Conservation (phyloP, 345 rosid genomes). For the Salix dunnii region DNA sequence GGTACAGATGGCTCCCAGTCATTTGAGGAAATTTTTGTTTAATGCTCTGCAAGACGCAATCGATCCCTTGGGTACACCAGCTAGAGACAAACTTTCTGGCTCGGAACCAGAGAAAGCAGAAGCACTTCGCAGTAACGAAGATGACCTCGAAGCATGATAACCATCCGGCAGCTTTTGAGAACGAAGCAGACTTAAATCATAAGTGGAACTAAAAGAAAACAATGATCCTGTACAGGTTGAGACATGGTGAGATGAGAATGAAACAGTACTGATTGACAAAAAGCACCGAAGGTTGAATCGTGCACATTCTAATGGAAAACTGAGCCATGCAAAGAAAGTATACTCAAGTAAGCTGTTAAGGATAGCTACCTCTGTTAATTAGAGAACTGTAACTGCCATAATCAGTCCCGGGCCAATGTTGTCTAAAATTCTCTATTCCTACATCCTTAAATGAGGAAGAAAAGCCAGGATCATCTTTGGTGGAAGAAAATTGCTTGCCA, state of each 20-base stretch:
- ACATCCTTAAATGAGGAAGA: constrained; percentile 33
- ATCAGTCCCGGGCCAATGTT: constrained; percentile 30
- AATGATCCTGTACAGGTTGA: constrained; percentile 39
- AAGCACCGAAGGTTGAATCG: constrained; percentile 16
- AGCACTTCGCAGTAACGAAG: constrained; percentile 32
- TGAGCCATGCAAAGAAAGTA: constrained; percentile 36
- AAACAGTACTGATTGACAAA: constrained; percentile 13
- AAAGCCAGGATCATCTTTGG: constrained; percentile 33
- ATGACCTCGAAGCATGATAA: constrained; percentile 29
- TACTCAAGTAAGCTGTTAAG: constrained; percentile 36
- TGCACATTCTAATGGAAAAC: constrained; percentile 6
- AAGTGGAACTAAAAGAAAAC: constrained; percentile 29
- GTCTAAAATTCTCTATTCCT: constrained; percentile 32
- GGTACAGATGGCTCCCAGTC: constrained; percentile 93
- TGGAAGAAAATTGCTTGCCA: constrained; percentile 26
- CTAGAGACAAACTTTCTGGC: constrained; percentile 27
- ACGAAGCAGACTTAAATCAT: constrained; percentile 32
- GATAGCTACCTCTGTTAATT: constrained; percentile 31
- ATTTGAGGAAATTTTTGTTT: constrained; percentile 43
- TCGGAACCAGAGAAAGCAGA: constrained; percentile 40
- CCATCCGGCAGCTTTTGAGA: constrained; percentile 31
- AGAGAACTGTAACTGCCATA: constrained; percentile 34
- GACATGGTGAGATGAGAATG: constrained; percentile 16
- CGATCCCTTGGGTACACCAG: constrained; percentile 21
- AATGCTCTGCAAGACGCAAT: constrained; percentile 22